Evolutionary conservation across 148 eudicot genomes (phyloP), one percentile per base, ranked within the genome.

Genomic region (Bassia scoparia): DNA sequence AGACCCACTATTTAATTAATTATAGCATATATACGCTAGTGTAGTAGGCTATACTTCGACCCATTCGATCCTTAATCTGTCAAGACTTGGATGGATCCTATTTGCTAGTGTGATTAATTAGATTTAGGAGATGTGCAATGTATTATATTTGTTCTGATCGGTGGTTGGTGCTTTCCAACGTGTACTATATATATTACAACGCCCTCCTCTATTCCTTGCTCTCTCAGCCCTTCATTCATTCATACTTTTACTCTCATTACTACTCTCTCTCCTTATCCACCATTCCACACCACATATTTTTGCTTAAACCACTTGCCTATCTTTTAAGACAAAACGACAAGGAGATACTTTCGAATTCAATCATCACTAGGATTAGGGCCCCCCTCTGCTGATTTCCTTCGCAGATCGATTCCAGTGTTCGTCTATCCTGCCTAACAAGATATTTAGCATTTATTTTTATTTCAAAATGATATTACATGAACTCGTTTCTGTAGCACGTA

Each of bases 81-180:
- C n/a, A n/a, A n/a, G n/a, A n/a, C n/a, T n/a, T n/a, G n/a, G n/a
- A n/a, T n/a, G n/a, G n/a, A n/a, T n/a, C n/a, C n/a, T n/a, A n/a
- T n/a, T n/a, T n/a, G 29, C 30, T 6, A 62, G 67, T 62, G 67
- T 62, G 44, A 34, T 62, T 0, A 34, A 62, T 35, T 33, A 62
- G 17, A 62, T 41, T 41, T 3, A 49, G 53, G 53, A 15, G 21
- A 10, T 4, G 44, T 4, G 5, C 56, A n/a, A 21, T 30, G 61
- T 66, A n/a, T 74, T 27, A 74, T n/a, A 44, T 63, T 70, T 79
- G 82, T n/a, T 79, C 69, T 30, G 16, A 69, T 44, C n/a, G 75
- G 75, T 80, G 79, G 79, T 80, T 80, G 79, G 82, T 75, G 69
- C 62, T 70, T 70, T 64, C 79, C 44, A n/a, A n/a, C n/a, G n/a